Evolutionary conservation across 805 yeast species (phyloP), one percentile per base, ranked within the genome.

Genomic region (Maudiozyma pseudohumilis): DNA sequence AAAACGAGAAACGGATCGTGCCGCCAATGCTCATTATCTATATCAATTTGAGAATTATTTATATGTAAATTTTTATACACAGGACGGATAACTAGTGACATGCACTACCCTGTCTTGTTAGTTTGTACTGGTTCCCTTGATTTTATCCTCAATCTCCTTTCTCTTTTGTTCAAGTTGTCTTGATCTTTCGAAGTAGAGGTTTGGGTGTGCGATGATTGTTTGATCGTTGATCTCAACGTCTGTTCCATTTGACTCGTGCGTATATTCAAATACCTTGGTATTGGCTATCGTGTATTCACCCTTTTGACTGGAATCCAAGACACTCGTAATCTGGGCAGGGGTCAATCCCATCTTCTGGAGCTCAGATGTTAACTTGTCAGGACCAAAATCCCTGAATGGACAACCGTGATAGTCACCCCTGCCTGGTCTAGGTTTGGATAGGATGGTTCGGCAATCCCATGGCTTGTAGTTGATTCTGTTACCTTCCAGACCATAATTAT

Each of bases 401-500:
- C 97, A 89, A 2, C 98, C 98, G 55, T 89, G 96, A 41, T 64
- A 72, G 47, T 88, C 95, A 29, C 69, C 70, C 34, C 70, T 67
- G 9, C 66, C 65, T 0, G 94, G 87, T 45, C 77, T 72, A 6
- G 86, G 85, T 47, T 78, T 78, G 20, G 75, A 68, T 40, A 85
- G 59, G 29, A 92, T 85, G 2, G 80, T 76, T 28, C 75, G 72
- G 64, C 96, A 92, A 54, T 79, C 82, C 80, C 81, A 74, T 3
- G 97, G 95, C 50, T 74, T 74, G 60, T 86, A 87, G 49, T 86
- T 83, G 50, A 76, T 80, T 42, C 95, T 66, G 10, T 80, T 80
- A 48, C 98, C 99, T 61, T 85, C 96, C 40, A 85, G 66, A 34
- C 97, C 99, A 56, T 89, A 92, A 44, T 71, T 73, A 60, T 92